Evolutionary conservation across 2,329 filamentous ascomycete species (phyloP), one percentile per base, ranked within the genome.

Genomic region (Ceratocystis alfenasii): DNA sequence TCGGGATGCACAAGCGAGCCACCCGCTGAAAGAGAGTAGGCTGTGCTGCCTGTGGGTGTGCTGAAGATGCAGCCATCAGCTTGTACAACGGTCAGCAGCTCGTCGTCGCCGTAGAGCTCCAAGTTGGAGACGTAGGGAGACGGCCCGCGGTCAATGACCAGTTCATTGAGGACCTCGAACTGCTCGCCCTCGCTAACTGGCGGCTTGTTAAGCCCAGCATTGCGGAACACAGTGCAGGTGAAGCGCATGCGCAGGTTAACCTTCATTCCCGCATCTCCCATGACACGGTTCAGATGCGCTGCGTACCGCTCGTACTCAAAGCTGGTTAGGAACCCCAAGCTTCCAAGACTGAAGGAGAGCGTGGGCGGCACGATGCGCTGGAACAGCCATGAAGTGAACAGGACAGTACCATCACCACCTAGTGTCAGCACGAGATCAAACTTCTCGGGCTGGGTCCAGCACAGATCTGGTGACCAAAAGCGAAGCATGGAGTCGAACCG

Each of bases 171-270:
- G 22, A 99, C 93, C 77, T 99, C 94, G 69, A 96, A 97, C 72
- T 96, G 92, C 77, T 97, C 93, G 57, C 88, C 90, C 75, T 96
- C 92, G 71, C 94, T 87, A 10, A 81, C 82, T 1, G 78, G 74
- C 3, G 76, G 75, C 55, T 81, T 82, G 69, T 80, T 81, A 1
- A 77, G 72, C 1, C 77, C 75, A 36, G 82, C 84, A 70, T 87
- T 82, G 57, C 93, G 88, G 78, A 93, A 96, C 7, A 99, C 92
- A 0, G 94, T 97, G 78, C 93, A 97, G 17, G 94, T 99, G 75
- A 99, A 99, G 69, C 94, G 89, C 94, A 99, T 99, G 70, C 94
- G 90, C 70, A 99, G 80, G 73, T 96, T 97, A 68, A 97, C 93
- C 65, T 93, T 88, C 93, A 99, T 97, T 66, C 94, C 94, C 1